A percentile compares a stretch with the other conserved stretches of the same genome.
phyloP scores from a whole-genome alignment of 2,329 filamentous ascomycete species.

The Xylaria arbuscula region DNA sequence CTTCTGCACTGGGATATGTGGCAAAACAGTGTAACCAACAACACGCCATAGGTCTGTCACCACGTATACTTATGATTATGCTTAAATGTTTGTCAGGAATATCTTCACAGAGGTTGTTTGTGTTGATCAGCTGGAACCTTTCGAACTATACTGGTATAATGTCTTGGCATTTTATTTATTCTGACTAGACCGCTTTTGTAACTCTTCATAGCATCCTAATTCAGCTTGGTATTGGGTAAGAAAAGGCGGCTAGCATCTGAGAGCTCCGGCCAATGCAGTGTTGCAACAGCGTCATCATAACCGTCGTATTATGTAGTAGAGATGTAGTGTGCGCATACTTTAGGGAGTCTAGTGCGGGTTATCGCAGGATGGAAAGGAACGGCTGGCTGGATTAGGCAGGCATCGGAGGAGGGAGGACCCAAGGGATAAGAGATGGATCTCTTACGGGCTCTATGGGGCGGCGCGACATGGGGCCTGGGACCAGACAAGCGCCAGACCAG shows the following conservation, averaged over 20 bases:
- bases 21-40: neutral
- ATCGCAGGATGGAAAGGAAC: neutral
- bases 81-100: neutral
- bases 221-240: slow-evolving; percentile 11
- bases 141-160: too few relatives aligned
- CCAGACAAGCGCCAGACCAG: neutral
- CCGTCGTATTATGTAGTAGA: neutral
- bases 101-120: neutral
- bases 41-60: neutral
- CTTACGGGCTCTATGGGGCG: neutral
- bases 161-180: neutral
- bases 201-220: neutral
- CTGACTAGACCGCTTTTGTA: neutral
- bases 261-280: slow-evolving; percentile 9
- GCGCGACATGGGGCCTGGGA: neutral
- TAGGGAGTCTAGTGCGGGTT: neutral
- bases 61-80: neutral
- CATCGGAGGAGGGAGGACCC: neutral
- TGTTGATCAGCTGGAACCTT: neutral
- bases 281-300: neutral
- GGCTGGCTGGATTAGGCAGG: slow-evolving; percentile 1
- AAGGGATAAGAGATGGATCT: neutral
- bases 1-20: neutral
- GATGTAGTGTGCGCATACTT: neutral
- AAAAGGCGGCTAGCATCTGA: slow-evolving; percentile 10